Evolutionary conservation across 2,329 filamentous ascomycete genomes (phyloP).

Genomic region (Tolypocladium cylindrosporum): DNA sequence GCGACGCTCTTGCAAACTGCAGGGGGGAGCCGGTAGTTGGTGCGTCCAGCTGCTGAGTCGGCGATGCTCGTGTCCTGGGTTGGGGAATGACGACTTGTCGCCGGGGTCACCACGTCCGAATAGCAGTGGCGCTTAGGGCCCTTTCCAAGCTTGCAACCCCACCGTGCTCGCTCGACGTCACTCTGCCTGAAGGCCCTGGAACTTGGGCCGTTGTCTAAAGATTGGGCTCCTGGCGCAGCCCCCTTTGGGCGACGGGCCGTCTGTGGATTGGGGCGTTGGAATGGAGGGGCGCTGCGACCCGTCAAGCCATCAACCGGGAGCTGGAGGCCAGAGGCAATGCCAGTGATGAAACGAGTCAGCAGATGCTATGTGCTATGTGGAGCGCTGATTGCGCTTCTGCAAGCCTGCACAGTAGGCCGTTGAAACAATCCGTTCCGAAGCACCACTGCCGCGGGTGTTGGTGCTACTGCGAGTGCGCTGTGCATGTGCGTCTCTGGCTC

Average conservation of each 20-base stretch:
- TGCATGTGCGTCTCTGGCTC: background rate
- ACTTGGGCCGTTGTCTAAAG: background rate
- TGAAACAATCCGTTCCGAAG: too few species aligned
- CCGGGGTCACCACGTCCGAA: constrained; percentile 3
- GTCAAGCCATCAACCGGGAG: background rate
- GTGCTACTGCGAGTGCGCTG: background rate
- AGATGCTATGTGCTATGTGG: background rate
- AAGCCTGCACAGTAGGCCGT: too few species aligned
- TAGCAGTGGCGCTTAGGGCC: background rate
- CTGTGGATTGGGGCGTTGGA: background rate
- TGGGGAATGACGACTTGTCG: constrained; percentile 8
- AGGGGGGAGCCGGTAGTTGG: background rate
- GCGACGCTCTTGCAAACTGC: background rate
- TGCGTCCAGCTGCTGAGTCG: background rate
- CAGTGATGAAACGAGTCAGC: background rate
- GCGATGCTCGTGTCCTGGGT: background rate
- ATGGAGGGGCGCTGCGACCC: background rate
- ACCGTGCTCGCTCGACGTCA: constrained; percentile 4
- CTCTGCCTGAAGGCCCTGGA: background rate
- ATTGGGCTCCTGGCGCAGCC: background rate
- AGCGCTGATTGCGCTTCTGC: background rate
- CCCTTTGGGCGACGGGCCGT: background rate
- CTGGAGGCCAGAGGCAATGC: background rate
- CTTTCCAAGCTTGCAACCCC: background rate
- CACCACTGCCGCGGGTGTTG: background rate